Base-by-base conservation (phyloP, 371 early-diverging fungal species). In the Lichtheimia hyalospora region DNA sequence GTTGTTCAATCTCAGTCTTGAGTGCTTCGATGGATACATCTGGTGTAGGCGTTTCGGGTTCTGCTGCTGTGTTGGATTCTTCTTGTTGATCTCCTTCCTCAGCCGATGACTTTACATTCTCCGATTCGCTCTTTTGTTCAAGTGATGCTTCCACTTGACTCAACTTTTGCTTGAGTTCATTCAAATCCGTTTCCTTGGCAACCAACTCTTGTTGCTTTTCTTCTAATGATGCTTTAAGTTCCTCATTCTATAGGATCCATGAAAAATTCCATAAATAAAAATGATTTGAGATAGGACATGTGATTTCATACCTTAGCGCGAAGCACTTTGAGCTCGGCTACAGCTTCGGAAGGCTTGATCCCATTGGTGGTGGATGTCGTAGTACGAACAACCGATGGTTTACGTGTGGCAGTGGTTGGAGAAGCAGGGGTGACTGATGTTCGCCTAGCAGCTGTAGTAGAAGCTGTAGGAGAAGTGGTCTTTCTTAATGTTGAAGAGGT, bases 201-300 rank as follows among this genome's bases (percentile, higher is more conserved):
- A 59, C 63, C 49, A 67, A 34, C 16, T 54, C 52, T 18, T 51
- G 51, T 48, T 67, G 60, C 52, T 61, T 62, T 44, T 56, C 62
- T 3, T 58, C 60, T 10, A 64, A 40, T 20, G 20, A 20, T 28
- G 57, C 55, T 34, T 64, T 50, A 27, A 64, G 28, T 28, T 59
- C 65, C 23, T 60, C 60, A 39, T 64, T 50, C 65, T 64, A 51
- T n/a, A n/a, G n/a, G n/a, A n/a, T n/a, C n/a, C n/a, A n/a, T n/a
- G n/a, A n/a, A n/a, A n/a, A n/a, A n/a, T n/a, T n/a, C n/a, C n/a
- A n/a, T n/a, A n/a, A n/a, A n/a, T n/a, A n/a, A n/a, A n/a, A n/a
- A n/a, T n/a, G n/a, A n/a, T n/a, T n/a, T n/a, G n/a, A 25, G 5
- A 34, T 8, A 34, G 6, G 34, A 34, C 34, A 34, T 34, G 34